Evolutionary conservation across 2,329 filamentous ascomycete species (phyloP).

Genomic region (Alternaria rosae): DNA sequence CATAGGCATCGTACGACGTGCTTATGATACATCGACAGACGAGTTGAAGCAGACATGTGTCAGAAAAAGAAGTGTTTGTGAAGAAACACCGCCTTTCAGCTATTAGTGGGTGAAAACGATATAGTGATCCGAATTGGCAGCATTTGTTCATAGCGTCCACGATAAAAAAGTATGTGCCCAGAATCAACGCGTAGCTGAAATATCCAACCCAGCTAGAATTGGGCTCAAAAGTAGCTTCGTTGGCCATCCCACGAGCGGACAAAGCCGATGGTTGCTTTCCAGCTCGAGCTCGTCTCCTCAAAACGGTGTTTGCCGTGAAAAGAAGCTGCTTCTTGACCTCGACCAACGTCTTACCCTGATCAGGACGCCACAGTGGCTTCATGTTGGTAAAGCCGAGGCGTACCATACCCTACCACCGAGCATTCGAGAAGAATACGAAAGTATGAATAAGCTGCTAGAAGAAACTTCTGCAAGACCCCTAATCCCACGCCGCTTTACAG

Average conservation of each 20-base stretch:
- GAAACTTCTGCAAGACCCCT: neutral
- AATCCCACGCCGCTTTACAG: neutral
- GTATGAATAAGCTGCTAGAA: neutral
- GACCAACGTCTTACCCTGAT: neutral
- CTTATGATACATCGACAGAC: neutral
- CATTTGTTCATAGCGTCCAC: neutral
- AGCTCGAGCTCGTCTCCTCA: neutral
- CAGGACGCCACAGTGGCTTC: neutral
- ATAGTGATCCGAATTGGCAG: neutral
- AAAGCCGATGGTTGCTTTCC: neutral
- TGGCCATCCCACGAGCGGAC: neutral
- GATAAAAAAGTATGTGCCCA: neutral
- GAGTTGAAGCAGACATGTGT: neutral
- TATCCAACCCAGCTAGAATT: neutral
- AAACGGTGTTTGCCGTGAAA: neutral
- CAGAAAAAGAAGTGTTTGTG: neutral
- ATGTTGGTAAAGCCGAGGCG: neutral
- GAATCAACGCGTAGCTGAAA: neutral
- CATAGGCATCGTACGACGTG: neutral
- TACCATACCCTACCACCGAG: neutral
- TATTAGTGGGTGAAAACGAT: neutral
- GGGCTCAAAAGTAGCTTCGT: neutral
- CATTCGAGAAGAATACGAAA: conserved; percentile 1
- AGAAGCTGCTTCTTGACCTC: neutral
- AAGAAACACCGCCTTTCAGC: neutral